A percentile compares a stretch with the other conserved stretches of the same genome.
phyloP scores from a whole-genome alignment of 192 early-diverging fungal genomes.

The Helicostylum pulchrum region DNA sequence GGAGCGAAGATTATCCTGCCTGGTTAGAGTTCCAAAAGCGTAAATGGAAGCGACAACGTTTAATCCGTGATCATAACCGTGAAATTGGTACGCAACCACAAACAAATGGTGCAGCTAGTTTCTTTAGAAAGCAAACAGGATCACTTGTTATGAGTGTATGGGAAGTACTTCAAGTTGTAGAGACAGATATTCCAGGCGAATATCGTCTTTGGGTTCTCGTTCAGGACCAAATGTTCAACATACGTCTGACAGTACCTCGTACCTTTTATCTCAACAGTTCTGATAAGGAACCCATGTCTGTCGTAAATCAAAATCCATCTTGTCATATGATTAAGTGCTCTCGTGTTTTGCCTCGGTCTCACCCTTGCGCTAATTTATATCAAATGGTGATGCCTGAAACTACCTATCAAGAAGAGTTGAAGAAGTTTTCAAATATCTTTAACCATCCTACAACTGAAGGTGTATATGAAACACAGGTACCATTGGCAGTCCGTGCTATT shows the following conservation, averaged over 20 bases:
- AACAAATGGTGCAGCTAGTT: slow-evolving; percentile 33
- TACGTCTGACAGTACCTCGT: slow-evolving; percentile 77
- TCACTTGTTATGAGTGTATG: slow-evolving; percentile 65
- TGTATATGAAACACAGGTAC: slow-evolving; percentile 91
- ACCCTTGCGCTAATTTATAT: slow-evolving; percentile 70
- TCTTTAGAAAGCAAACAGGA: slow-evolving; percentile 68
- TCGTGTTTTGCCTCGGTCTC: slow-evolving; percentile 75
- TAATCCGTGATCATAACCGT: slow-evolving; percentile 47
- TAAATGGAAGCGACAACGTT: slow-evolving; percentile 67
- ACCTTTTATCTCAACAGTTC: slow-evolving; percentile 81
- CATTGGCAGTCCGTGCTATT: slow-evolving; percentile 76
- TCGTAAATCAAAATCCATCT: slow-evolving; percentile 39
- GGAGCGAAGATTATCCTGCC: slow-evolving; percentile 60
- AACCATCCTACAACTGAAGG: slow-evolving; percentile 86
- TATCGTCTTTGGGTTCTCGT: slow-evolving; percentile 85
- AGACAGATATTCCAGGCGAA: slow-evolving; percentile 82
- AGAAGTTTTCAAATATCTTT: slow-evolving; percentile 76
- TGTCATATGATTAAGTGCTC: slow-evolving; percentile 40
- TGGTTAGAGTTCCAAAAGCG: slow-evolving; percentile 79
- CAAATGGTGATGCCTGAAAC: slow-evolving; percentile 78
- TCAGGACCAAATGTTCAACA: slow-evolving; percentile 62
- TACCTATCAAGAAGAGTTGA: slow-evolving; percentile 68
- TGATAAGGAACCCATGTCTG: slow-evolving; percentile 21
- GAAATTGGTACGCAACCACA: slow-evolving; percentile 14
- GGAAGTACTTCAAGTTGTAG: slow-evolving; percentile 85